These are phyloP conservation scores for Aphanomyces astaci DNA, from an alignment of 352 stramenopile genomes.

Conservation along the genomic window DNA sequence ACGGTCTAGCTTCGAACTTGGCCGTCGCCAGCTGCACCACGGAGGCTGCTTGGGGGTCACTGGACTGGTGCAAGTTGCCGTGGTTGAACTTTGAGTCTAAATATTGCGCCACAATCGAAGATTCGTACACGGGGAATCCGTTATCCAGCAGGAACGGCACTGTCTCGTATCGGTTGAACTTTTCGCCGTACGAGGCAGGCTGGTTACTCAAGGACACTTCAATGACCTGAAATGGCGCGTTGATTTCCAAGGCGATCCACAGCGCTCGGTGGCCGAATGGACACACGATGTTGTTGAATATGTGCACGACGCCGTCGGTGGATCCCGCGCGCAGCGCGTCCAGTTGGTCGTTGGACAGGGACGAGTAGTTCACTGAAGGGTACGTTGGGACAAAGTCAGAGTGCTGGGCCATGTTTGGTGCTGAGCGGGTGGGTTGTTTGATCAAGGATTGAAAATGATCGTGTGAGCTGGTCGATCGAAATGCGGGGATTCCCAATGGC, in stretches of 20 bases:
- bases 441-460: too few relatives aligned
- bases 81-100: conserved; percentile 20
- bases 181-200: background rate
- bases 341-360: background rate
- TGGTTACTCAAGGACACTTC: background rate
- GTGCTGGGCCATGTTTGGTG: background rate
- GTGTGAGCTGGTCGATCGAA: too few relatives aligned
- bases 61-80: background rate
- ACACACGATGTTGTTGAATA: conserved; percentile 19
- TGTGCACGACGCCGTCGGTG: background rate
- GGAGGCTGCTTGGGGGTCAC: background rate
- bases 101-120: conserved; percentile 6
- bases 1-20: conserved; percentile 10
- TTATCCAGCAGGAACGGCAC: background rate
- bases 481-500: too few relatives aligned
- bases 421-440: too few relatives aligned
- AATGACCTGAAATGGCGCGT: background rate
- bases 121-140: background rate
- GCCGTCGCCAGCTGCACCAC: background rate
- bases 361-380: conserved; percentile 4
- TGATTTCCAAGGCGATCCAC: conserved; percentile 1
- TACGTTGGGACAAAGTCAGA: background rate
- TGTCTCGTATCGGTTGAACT: background rate
- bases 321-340: background rate
- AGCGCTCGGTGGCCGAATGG: conserved; percentile 10